Evolutionary conservation across 176 grass and related monocot genomes (phyloP).

Genomic region (Aegilops longissima): DNA sequence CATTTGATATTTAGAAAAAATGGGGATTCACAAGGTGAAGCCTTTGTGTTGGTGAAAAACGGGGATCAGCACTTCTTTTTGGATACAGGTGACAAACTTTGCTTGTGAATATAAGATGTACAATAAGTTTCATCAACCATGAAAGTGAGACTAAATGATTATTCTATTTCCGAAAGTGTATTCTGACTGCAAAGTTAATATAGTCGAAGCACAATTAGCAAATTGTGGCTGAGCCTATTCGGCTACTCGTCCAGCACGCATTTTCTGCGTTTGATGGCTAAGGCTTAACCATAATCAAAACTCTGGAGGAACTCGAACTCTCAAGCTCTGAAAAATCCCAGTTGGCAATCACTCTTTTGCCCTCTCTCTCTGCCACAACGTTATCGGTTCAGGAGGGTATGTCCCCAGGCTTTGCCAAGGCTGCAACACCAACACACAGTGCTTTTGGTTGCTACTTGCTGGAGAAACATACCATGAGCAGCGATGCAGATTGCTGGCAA

Average conservation of each 20-base stretch:
- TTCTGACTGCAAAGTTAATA: slow-evolving; percentile 1
- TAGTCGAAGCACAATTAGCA: background rate
- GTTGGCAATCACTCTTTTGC: background rate
- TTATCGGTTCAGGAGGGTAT: slow-evolving; percentile 14
- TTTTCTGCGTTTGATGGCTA: background rate
- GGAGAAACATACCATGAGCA: slow-evolving; percentile 39
- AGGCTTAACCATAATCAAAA: background rate
- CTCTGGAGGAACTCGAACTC: background rate
- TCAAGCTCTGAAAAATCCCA: background rate
- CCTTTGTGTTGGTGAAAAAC: background rate
- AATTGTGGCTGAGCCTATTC: background rate
- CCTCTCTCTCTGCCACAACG: background rate
- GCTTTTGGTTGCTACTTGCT: slow-evolving; percentile 25
- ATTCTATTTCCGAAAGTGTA: background rate
- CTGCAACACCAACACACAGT: background rate
- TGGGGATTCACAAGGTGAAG: background rate
- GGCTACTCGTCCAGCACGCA: background rate
- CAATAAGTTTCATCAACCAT: background rate
- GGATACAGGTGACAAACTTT: background rate
- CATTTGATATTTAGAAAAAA: background rate
- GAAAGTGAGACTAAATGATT: background rate
- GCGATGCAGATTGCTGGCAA: slow-evolving; percentile 26
- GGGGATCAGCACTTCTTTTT: background rate
- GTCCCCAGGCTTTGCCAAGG: slow-evolving; percentile 31
- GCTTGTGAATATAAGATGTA: background rate